These are phyloP conservation scores for Debaryomycetaceae sp. DNA, from an alignment of 1,139 yeast species.

Conservation along the genomic window DNA sequence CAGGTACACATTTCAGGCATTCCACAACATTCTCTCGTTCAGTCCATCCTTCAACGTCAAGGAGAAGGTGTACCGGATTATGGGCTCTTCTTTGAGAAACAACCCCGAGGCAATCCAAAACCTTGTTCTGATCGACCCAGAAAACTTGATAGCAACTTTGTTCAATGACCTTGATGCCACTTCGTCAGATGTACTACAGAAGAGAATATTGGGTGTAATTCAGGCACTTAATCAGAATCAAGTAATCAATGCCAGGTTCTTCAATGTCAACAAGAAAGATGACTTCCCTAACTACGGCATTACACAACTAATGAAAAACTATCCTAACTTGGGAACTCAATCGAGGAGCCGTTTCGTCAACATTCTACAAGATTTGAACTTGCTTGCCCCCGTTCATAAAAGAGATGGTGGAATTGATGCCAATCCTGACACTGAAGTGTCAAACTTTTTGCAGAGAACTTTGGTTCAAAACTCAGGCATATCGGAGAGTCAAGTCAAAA, in stretches of 20 bases:
- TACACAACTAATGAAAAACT: constrained; percentile 22
- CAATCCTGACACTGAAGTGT: constrained; percentile 22
- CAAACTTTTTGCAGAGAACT: constrained; percentile 28
- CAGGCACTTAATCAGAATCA: constrained; percentile 37
- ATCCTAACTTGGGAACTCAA: constrained; percentile 24
- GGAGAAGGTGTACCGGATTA: constrained; percentile 49
- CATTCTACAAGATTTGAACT: constrained; percentile 37
- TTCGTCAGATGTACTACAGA: constrained; percentile 32
- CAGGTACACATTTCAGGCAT: constrained; percentile 13
- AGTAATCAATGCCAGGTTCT: constrained; percentile 24
- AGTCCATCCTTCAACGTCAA: constrained; percentile 15
- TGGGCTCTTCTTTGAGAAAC: constrained; percentile 63
- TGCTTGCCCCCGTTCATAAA: constrained; percentile 19
- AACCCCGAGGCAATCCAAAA: constrained; percentile 58
- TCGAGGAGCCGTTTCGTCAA: constrained; percentile 34
- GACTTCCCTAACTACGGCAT: constrained; percentile 18
- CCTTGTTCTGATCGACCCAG: constrained; percentile 14
- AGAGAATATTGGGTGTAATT: constrained; percentile 47
- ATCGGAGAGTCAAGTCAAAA: constrained; percentile 39
- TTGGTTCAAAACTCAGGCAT: constrained; percentile 17
- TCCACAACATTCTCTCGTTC: constrained; percentile 13
- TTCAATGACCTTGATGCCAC: constrained; percentile 14
- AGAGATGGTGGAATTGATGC: constrained; percentile 22
- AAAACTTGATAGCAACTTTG: constrained; percentile 12
- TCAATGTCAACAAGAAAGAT: constrained; percentile 11